Evolutionary conservation across 2,329 filamentous ascomycete species (phyloP), one percentile per base, ranked within the genome.

Genomic region (Plenodomus tracheiphilus): DNA sequence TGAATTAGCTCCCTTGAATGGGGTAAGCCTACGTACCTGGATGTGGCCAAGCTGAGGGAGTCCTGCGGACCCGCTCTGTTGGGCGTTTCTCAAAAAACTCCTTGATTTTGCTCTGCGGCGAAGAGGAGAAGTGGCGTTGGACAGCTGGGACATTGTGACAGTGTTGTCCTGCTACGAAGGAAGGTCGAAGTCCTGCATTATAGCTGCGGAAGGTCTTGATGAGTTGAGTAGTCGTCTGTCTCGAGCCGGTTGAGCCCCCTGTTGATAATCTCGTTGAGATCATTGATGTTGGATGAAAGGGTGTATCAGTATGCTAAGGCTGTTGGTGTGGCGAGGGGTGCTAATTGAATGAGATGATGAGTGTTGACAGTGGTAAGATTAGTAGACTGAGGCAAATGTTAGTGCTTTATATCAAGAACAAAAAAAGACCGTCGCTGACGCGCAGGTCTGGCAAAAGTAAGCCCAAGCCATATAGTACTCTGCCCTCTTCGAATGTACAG

Each of bases 21-120:
- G 4, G 16, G 21, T n/a, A 18, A 32, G 8, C 18, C 13, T 32
- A 43, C 68, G 39, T 58, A 75, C 73, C 62, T 41, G 77, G 78
- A 64, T 80, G 78, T 5, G 71, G 65, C 78, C 78, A 80, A 65
- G 77, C 75, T 51, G 77, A 67, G 42, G 74, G 66, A 0, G 77
- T 80, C 34, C 69, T 74, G 36, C 71, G 67, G 53, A 81, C 76
- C 43, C 69, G 68, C 0, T 75, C 70, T 16, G 75, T 72, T 35
- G 79, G 71, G 18, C 72, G 71, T 17, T 72, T 62, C 8, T 75
- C 75, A 49, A 81, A 80, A 66, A 76, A 78, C 39, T 79, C 76
- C 40, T 73, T 75, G 38, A 75, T 71, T 34, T 53, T 63, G 5
- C 52, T 58, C 53, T 17, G 72, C 64, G 22, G 61, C 4, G 74